Base-by-base conservation (phyloP, 192 early-diverging fungal genomes). In the Obelidium mucronatum region DNA sequence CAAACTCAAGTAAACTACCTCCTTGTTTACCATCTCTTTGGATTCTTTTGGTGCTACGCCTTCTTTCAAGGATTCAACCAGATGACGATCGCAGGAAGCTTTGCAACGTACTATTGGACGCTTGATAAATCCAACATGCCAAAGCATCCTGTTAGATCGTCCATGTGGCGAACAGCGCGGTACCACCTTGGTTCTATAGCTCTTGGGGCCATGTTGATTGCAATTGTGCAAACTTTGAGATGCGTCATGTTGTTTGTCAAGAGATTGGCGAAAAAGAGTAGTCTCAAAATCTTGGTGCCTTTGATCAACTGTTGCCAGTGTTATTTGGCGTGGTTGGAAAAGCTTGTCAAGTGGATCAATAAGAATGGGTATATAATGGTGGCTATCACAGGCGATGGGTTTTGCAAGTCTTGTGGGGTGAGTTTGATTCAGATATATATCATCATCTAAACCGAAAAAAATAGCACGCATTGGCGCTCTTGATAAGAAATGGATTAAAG, bases 351-450 rank as follows among this genome's bases (percentile, higher is more conserved):
- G 76, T 89, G 83, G 67, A 76, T 90, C 73, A 88, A 82, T 74
- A 86, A 87, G 76, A 84, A 90, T 76, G 86, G 85, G 0, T 90
- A 90, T 75, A 87, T 90, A 52, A 58, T 75, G 51, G 85, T 88
- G 74, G 85, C 84, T 24, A 77, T 90, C 36, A 78, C 77, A 56
- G 88, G 88, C 4, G 78, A 83, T 55, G 64, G 77, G 51, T 90
- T 90, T 73, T 90, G 82, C 76, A 81, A 62, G 31, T 81, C 83
- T 13, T 82, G 83, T 48, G 40, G 73, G 30, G 24, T 24, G 22
- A 22, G 48, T 51, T 51, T 51, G 11, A 51, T 51, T 51, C 48
- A 8, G 48, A 51, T 13, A 51, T 51, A 51, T 8, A 13, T 51
- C 48, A 8, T 22, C 33, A 60, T 30, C n/a, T n/a, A n/a, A n/a